Conservation (phyloP, 2,329 filamentous ascomycete genomes). For the Pseudocercospora fuligena region DNA sequence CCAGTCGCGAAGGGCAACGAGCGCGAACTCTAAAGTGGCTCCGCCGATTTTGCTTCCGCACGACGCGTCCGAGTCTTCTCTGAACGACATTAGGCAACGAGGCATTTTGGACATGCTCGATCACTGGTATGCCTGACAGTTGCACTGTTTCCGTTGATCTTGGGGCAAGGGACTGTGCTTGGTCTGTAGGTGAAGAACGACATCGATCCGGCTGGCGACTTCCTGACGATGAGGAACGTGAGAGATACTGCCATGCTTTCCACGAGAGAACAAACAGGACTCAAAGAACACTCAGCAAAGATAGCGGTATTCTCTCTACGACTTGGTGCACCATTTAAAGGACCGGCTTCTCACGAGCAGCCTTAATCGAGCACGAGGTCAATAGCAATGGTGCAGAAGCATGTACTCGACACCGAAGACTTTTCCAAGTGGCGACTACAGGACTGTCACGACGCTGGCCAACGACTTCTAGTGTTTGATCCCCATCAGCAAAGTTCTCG, state of each 20-base stretch:
- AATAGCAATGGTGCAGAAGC: not conserved
- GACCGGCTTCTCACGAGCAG: not conserved
- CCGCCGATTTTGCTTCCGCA: not conserved
- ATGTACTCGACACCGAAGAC: not conserved
- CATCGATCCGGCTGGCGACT: not conserved
- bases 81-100: not conserved
- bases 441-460: not conserved
- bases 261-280: not conserved
- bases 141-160: not conserved
- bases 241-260: not conserved
- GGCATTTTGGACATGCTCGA: not conserved
- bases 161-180: not conserved
- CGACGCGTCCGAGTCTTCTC: not conserved
- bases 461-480: not conserved
- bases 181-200: not conserved
- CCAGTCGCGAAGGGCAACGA: not conserved
- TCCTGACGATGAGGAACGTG: not conserved
- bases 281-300: not conserved
- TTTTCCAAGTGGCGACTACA: not conserved
- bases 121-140: not conserved
- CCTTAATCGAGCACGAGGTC: not conserved
- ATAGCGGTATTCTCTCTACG: not conserved
- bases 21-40: not conserved
- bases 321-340: not conserved
- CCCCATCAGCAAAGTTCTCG: not conserved